Evolutionary conservation across 352 stramenopile species (phyloP).

Genomic region (Halophytophthora batemanensis): DNA sequence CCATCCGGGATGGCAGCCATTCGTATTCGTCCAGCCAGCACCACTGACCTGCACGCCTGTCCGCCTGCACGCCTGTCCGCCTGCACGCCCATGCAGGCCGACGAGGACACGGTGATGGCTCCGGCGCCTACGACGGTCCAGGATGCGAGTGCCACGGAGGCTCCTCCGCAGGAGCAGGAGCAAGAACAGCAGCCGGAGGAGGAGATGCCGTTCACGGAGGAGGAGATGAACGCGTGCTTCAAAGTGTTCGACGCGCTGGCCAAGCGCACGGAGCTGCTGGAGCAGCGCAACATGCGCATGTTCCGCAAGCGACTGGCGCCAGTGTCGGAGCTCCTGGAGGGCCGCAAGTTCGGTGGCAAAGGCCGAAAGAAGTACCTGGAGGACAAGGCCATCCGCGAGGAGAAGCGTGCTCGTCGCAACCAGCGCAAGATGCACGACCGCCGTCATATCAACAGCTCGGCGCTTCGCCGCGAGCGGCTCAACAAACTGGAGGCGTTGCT

Average conservation of each 20-base stretch:
- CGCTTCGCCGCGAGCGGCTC: constrained; percentile 87
- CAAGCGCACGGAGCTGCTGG: constrained; percentile 50
- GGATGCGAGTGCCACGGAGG: constrained; percentile 2
- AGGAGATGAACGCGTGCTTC: constrained; percentile 51
- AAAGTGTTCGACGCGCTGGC: constrained; percentile 66
- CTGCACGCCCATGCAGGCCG: constrained; percentile 42
- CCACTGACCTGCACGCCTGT: too few relatives aligned
- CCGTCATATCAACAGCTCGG: constrained; percentile 92
- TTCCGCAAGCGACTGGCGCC: constrained; percentile 81
- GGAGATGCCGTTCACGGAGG: constrained; percentile 71
- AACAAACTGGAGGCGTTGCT: constrained; percentile 90
- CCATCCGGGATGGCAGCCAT: constrained; percentile 7
- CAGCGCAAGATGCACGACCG: constrained; percentile 89
- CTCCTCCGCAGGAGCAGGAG: constrained; percentile 5
- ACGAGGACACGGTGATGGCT: constrained; percentile 26
- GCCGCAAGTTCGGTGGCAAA: constrained; percentile 79
- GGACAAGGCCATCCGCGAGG: constrained; percentile 82
- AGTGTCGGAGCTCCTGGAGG: constrained; percentile 76
- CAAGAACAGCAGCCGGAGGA: constrained; percentile 15
- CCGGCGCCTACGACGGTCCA: constrained; percentile 1
- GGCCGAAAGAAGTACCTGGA: constrained; percentile 87
- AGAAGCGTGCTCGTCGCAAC: constrained; percentile 81
- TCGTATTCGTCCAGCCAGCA: background rate
- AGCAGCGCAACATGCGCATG: constrained; percentile 70
- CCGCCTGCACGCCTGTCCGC: too few relatives aligned